Evolutionary conservation across 176 grass and related monocot species (phyloP).

Genomic region (Paspalum vaginatum): DNA sequence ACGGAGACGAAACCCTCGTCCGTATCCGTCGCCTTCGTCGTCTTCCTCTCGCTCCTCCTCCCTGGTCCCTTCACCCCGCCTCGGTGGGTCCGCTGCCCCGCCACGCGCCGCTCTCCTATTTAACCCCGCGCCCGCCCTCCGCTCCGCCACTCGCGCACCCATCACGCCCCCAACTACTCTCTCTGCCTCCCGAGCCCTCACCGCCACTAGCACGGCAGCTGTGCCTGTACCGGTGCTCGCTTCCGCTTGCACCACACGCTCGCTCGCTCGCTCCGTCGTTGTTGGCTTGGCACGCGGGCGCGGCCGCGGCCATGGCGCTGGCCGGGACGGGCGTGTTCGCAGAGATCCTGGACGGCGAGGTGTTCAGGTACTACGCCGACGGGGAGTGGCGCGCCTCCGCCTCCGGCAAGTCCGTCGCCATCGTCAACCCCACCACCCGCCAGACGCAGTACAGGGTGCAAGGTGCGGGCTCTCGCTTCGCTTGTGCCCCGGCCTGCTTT

Average conservation of each 20-base stretch:
- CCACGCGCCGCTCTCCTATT: conserved; percentile 26
- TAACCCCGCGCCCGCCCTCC: conserved; percentile 24
- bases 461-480: conserved; percentile 44
- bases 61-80: background rate
- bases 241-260: background rate
- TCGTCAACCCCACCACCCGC: conserved; percentile 93
- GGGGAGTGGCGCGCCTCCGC: conserved; percentile 77
- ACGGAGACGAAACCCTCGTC: conserved; percentile 17
- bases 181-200: conserved; percentile 27
- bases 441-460: conserved; percentile 85
- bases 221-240: background rate
- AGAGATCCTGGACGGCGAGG: conserved; percentile 76
- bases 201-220: background rate
- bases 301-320: conserved; percentile 36
- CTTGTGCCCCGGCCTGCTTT: background rate
- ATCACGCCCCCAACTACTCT: conserved; percentile 33
- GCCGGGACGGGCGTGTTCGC: conserved; percentile 67
- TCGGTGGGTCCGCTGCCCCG: background rate
- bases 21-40: conserved; percentile 27
- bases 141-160: conserved; percentile 48
- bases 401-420: conserved; percentile 89
- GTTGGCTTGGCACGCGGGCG: background rate
- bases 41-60: background rate
- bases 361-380: conserved; percentile 92
- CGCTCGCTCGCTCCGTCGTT: background rate